Percentiles rank a stretch among this genome's conserved stretches.
phyloP scores from a whole-genome alignment of 1,139 yeast species.

The Magnusiomyces fungicola region DNA sequence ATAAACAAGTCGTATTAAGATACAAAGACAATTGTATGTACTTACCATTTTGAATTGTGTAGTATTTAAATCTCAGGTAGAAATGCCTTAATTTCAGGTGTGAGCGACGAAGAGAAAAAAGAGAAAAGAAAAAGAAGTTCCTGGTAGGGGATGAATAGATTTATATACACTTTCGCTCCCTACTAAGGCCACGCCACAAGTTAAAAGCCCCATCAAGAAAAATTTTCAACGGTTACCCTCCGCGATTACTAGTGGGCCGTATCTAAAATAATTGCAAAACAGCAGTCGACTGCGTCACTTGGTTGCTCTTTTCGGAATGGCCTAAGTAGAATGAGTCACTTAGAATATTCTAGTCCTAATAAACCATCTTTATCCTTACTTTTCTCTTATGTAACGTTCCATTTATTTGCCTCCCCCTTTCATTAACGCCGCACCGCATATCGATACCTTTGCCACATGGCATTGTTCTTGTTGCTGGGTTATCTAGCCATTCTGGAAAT shows the following conservation, averaged over 20 bases:
- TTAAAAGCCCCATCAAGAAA: neutral
- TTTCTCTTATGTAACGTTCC: neutral
- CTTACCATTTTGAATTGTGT: conserved; percentile 30
- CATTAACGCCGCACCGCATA: no score
- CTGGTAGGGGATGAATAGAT: conserved; percentile 5
- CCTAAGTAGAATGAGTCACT: neutral
- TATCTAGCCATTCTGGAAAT: neutral
- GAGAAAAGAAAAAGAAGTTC: conserved; percentile 18
- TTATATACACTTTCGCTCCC: conserved; percentile 4
- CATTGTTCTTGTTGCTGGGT: no score
- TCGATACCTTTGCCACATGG: neutral
- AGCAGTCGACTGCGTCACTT: neutral
- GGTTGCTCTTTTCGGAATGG: neutral
- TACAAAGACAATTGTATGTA: no score
- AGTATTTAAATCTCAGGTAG: conserved; percentile 32
- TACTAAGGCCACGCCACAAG: conserved; percentile 1
- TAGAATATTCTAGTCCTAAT: neutral
- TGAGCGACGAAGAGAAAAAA: conserved; percentile 35
- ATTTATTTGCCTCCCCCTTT: neutral
- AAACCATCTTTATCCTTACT: neutral
- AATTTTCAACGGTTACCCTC: conserved; percentile 1
- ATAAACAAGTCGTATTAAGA: no score
- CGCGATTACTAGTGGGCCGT: neutral
- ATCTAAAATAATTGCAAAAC: neutral
- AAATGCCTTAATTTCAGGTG: conserved; percentile 40